Base-by-base conservation (phyloP, 1,284 basidiomycete genomes). In the Fomitopsis palustris region DNA sequence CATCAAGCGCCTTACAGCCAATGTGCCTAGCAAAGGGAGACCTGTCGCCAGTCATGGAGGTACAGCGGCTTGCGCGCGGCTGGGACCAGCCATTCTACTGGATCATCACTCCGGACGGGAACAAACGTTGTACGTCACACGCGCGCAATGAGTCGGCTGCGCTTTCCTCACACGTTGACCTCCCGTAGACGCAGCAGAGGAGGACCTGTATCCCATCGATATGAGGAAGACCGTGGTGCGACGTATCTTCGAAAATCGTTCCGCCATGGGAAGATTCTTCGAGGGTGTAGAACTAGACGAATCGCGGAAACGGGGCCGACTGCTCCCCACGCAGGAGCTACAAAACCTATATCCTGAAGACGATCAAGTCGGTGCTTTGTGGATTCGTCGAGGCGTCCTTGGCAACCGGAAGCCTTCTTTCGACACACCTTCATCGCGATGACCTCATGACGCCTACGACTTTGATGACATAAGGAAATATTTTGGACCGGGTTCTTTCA, bases 41-140 rank as follows among this genome's bases (percentile, higher is more conserved):
- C 23, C 83, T 82, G 81, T 80, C 80, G n/a, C 55, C 47, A 0
- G 67, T 73, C 31, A 82, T 82, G 78, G 65, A 70, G 21, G 74
- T 84, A 0, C 73, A 77, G 57, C 60, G 61, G 6, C 72, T 84
- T 23, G 54, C 68, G 31, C 67, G 73, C 10, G 81, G 81, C 6
- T 70, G 76, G 29, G 60, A 77, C 37, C 84, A 85, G 60, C 82
- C 84, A 1, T 86, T 85, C 62, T 86, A 86, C 63, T 68, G 75
- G 23, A 67, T 77, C 53, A 64, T 78, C 41, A 69, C 75, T 17
- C 65, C 72, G 14, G 76, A 74, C 43, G 80, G 78, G 7, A 69
- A 74, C 1, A 65, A 72, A 57, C 68, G 76, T 69, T 84, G 83
- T 52, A 19, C 7, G 49, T 35, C 17, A 2, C 83, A 66, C 56